phyloP scores from a whole-genome alignment of 805 yeast species.

The Torulaspora gathmanii region DNA sequence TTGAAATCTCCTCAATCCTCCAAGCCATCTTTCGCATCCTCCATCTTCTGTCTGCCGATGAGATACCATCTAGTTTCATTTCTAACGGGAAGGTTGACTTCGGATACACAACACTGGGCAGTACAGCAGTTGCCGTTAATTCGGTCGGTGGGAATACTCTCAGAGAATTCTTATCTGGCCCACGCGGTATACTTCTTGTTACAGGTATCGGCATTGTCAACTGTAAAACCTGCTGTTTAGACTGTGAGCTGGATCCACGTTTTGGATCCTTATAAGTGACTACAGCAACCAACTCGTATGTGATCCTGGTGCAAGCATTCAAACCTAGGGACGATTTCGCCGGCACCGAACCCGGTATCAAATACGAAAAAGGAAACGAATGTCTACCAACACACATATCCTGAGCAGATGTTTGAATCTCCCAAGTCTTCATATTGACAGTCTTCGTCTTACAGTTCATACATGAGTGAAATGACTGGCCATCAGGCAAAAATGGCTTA shows the following conservation, averaged over 20 bases:
- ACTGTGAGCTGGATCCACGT: conserved; percentile 9
- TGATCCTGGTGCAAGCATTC: conserved; percentile 47
- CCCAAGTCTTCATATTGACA: conserved; percentile 81
- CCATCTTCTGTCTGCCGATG: conserved; percentile 66
- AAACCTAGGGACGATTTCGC: conserved; percentile 63
- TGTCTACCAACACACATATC: conserved; percentile 66
- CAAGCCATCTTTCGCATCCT: conserved; percentile 84
- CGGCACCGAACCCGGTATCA: conserved; percentile 84
- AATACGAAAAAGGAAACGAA: conserved; percentile 86
- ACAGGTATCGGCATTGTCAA: conserved; percentile 63
- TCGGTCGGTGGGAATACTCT: conserved; percentile 96
- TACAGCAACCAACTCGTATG: conserved; percentile 71
- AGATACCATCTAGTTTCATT: conserved; percentile 69
- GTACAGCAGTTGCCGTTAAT: conserved; percentile 76
- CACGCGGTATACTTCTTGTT: conserved; percentile 70
- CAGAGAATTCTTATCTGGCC: conserved; percentile 79
- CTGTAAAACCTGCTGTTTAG: conserved; percentile 37
- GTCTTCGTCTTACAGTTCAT: conserved; percentile 50
- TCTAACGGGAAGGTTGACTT: conserved; percentile 81
- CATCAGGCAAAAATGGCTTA: conserved; percentile 60
- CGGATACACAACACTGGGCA: conserved; percentile 88
- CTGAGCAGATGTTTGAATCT: conserved; percentile 57
- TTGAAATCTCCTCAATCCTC: conserved; percentile 82
- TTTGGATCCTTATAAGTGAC: conserved; percentile 41
- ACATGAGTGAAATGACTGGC: conserved; percentile 49